phyloP scores from a whole-genome alignment of 768 basidiomycete species.

The Leccinellum luteum region DNA sequence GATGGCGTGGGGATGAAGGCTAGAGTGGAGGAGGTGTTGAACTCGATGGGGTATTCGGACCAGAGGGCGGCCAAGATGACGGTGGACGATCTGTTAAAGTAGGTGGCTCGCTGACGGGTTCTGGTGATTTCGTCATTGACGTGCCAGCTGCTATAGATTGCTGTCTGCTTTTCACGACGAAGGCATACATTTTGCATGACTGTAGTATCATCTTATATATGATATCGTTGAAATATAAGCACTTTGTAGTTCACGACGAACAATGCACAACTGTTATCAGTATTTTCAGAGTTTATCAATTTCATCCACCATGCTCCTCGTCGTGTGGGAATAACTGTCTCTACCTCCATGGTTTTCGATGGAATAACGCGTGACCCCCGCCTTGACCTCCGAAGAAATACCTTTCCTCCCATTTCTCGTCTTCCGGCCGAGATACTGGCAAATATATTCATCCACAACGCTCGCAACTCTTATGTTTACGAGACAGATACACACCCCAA shows the following conservation, averaged over 20 bases:
- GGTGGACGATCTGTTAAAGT: slow-evolving; percentile 89
- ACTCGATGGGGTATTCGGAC: slow-evolving; percentile 69
- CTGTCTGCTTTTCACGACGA: slow-evolving; percentile 72
- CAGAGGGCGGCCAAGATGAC: slow-evolving; percentile 91
- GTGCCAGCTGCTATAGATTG: slow-evolving; percentile 41
- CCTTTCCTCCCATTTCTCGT: neutral
- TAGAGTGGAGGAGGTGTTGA: slow-evolving; percentile 70
- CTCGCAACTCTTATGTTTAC: neutral
- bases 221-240: too few species aligned
- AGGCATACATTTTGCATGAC: slow-evolving; percentile 68
- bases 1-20: slow-evolving; percentile 67
- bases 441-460: neutral
- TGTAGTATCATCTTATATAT: too few species aligned
- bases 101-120: slow-evolving; percentile 33
- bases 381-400: neutral
- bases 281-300: too few species aligned
- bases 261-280: too few species aligned
- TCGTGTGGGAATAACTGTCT: too few species aligned
- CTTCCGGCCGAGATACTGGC: neutral
- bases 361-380: too few species aligned
- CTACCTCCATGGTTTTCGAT: neutral
- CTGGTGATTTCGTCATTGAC: neutral
- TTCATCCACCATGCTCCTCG: too few species aligned
- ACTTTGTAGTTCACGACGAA: too few species aligned
- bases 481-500: neutral